Percentiles rank a stretch among this genome's conserved stretches.
Evolutionary conservation across 139 green algal genomes (phyloP).

Genomic region (Chlorella sp.): DNA sequence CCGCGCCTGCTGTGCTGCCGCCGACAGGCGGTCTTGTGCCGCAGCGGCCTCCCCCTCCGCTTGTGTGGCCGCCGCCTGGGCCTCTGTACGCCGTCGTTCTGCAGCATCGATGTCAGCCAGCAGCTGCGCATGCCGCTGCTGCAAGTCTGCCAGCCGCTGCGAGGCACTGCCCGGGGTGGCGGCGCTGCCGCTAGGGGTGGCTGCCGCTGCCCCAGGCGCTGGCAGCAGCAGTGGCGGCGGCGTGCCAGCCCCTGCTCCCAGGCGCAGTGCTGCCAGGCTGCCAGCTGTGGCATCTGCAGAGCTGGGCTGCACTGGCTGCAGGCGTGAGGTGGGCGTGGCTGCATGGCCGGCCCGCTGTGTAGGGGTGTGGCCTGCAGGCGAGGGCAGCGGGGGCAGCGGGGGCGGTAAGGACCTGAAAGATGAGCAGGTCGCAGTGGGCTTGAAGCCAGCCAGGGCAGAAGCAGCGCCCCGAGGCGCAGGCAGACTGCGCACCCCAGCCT

Average conservation of each 20-base stretch:
- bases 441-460: neutral
- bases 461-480: too few relatives aligned
- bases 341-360: neutral
- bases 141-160: conserved; percentile 13
- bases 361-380: neutral
- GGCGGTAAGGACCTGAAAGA: too few relatives aligned
- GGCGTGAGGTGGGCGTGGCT: neutral
- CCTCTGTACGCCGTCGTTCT: neutral
- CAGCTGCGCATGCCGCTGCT: conserved; percentile 37
- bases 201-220: neutral
- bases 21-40: neutral
- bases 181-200: neutral
- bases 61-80: neutral
- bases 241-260: neutral
- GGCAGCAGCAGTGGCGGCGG: neutral
- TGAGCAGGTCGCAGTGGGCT: neutral
- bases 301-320: neutral
- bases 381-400: too few relatives aligned
- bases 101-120: conserved; percentile 24
- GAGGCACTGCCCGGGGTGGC: neutral
- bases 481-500: too few relatives aligned
- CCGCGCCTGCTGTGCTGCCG: neutral
- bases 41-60: neutral
- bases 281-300: neutral
- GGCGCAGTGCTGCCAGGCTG: neutral